Evolutionary conservation across 2,329 filamentous ascomycete genomes (phyloP).

Genomic region (Fusarium sp.): DNA sequence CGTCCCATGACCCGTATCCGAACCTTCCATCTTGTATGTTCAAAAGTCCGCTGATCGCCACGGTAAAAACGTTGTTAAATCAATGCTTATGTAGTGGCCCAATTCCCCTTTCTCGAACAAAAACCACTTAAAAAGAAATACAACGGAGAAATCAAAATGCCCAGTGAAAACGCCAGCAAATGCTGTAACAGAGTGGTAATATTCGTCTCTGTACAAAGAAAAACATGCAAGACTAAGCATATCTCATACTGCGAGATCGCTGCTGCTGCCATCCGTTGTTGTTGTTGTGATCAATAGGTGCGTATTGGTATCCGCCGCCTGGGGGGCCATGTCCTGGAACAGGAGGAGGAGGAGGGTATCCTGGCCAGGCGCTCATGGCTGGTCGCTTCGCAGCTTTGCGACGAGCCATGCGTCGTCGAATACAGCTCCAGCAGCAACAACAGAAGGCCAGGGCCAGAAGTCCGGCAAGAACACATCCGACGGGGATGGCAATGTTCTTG

Average conservation of each 20-base stretch:
- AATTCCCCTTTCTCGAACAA: not conserved
- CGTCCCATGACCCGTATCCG: not conserved
- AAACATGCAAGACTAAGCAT: constrained; percentile 41
- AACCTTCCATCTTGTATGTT: constrained; percentile 12
- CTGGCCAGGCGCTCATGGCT: constrained; percentile 45
- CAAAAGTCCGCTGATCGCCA: constrained; percentile 4
- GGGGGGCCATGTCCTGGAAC: constrained; percentile 5
- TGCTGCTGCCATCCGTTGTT: constrained; percentile 33
- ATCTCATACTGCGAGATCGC: constrained; percentile 46
- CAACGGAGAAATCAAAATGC: constrained; percentile 11
- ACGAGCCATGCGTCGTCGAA: constrained; percentile 43
- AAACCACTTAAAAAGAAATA: not conserved
- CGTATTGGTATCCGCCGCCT: constrained; percentile 36
- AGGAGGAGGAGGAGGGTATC: constrained; percentile 22
- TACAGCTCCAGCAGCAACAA: constrained; percentile 70
- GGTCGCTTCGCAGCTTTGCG: constrained; percentile 43
- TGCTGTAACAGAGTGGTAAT: constrained; percentile 25
- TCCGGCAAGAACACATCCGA: constrained; percentile 76
- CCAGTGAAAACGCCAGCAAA: constrained; percentile 39
- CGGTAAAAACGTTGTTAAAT: constrained; percentile 7
- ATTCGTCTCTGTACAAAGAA: not conserved
- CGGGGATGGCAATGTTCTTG: constrained; percentile 83
- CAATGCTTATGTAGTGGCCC: constrained; percentile 1
- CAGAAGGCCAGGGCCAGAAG: constrained; percentile 76
- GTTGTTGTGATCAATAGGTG: constrained; percentile 34